Percentiles rank a stretch among this genome's conserved stretches.
These are phyloP conservation scores for Aureobasidium sp. DNA, from an alignment of 2,329 filamentous ascomycete genomes.

Conservation along the genomic window DNA sequence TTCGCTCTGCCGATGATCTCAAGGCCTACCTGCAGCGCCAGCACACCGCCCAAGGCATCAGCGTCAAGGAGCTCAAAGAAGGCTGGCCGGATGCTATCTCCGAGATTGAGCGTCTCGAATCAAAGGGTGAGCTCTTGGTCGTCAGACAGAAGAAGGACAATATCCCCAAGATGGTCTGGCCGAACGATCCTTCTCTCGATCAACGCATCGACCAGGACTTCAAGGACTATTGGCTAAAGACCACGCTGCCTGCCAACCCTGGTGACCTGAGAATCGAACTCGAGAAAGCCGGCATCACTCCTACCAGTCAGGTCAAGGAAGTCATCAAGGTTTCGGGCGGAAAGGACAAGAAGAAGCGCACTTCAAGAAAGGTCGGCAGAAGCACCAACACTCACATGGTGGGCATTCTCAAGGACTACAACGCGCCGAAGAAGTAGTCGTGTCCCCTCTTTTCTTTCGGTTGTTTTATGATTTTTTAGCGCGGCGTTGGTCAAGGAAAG, in stretches of 20 bases:
- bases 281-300: slow-evolving; percentile 68
- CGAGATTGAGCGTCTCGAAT: slow-evolving; percentile 68
- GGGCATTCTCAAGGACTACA: slow-evolving; percentile 68
- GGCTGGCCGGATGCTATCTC: slow-evolving; percentile 83
- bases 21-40: slow-evolving; percentile 73
- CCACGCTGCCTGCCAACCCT: slow-evolving; percentile 59
- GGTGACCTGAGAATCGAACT: slow-evolving; percentile 72
- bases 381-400: slow-evolving; percentile 83
- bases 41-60: slow-evolving; percentile 69
- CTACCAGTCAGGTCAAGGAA: slow-evolving; percentile 71
- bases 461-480: slow-evolving; percentile 7
- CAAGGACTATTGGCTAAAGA: slow-evolving; percentile 70
- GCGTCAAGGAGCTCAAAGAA: slow-evolving; percentile 87
- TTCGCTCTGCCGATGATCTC: slow-evolving; percentile 67
- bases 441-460: not conserved
- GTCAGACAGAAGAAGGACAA: slow-evolving; percentile 89
- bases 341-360: slow-evolving; percentile 66
- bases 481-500: slow-evolving; percentile 8
- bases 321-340: slow-evolving; percentile 41
- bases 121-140: slow-evolving; percentile 70
- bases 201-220: slow-evolving; percentile 76
- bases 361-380: slow-evolving; percentile 65
- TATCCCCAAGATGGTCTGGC: slow-evolving; percentile 77
- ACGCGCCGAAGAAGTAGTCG: slow-evolving; percentile 19
- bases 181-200: slow-evolving; percentile 56